phyloP scores from a whole-genome alignment of 345 rosid species.

The Erysimum cheiranthoides region DNA sequence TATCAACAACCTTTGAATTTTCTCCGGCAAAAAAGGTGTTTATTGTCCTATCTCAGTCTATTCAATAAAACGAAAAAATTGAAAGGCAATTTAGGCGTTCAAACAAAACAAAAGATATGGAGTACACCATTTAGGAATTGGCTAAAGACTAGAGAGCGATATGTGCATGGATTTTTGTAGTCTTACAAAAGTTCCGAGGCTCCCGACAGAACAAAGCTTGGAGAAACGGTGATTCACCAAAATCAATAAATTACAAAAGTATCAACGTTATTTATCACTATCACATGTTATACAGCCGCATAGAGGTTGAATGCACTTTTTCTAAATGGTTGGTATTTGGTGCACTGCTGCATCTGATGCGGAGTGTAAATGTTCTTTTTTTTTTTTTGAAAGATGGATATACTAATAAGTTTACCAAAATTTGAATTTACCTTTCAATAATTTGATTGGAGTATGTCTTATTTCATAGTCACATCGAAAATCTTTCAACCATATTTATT shows the following conservation, averaged over 20 bases:
- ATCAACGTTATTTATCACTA: conserved; percentile 3
- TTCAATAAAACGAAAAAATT: not conserved
- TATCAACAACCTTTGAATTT: conserved; percentile 25
- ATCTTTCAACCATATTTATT: too few species aligned
- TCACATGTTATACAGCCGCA: not conserved
- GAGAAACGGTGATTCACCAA: not conserved
- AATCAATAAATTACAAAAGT: not conserved
- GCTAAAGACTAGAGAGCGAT: not conserved
- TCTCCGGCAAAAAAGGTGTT: conserved; percentile 4
- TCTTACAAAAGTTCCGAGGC: not conserved
- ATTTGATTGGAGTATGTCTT: too few species aligned
- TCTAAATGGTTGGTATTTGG: not conserved
- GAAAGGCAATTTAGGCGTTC: not conserved
- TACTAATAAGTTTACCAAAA: too few species aligned
- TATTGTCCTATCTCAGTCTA: conserved; percentile 4
- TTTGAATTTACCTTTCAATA: too few species aligned
- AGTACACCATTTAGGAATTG: not conserved
- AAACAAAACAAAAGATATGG: not conserved
- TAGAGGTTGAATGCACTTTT: not conserved
- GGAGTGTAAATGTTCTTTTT: too few species aligned
- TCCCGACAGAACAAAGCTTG: not conserved
- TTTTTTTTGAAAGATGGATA: too few species aligned
- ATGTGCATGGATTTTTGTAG: not conserved
- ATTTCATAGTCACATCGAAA: too few species aligned
- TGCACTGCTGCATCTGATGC: too few species aligned